Percentiles rank a stretch among this genome's conserved stretches.
phyloP scores from a whole-genome alignment of 2,329 filamentous ascomycete genomes.

The Cytospora piceicola region DNA sequence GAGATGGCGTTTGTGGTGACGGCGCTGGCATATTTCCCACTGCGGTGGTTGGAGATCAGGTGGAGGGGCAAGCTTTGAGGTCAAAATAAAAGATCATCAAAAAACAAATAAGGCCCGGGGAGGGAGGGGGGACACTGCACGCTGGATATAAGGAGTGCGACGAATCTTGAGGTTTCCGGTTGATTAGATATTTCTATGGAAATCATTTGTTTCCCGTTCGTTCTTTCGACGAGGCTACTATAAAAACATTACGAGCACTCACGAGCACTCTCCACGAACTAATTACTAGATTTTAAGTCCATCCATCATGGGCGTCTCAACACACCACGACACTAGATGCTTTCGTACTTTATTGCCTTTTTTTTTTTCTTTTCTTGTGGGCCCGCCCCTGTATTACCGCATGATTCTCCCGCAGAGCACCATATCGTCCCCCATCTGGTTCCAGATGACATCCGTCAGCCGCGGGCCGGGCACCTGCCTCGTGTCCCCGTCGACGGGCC shows the following conservation, averaged over 20 bases:
- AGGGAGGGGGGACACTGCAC: too few relatives aligned
- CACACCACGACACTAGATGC: conserved; percentile 10
- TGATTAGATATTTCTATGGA: not conserved
- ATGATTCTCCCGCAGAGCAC: conserved; percentile 70
- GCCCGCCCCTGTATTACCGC: conserved; percentile 10
- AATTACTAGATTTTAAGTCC: not conserved
- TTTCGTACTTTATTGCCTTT: not conserved
- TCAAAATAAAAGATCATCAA: too few relatives aligned
- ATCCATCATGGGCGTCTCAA: not conserved
- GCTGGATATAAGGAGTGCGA: not conserved
- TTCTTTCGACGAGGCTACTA: not conserved
- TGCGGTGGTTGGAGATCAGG: conserved; percentile 51
- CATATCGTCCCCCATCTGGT: conserved; percentile 79
- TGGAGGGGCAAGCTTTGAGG: conserved; percentile 31
- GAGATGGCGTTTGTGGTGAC: conserved; percentile 63
- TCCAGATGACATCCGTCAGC: conserved; percentile 71
- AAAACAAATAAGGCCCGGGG: too few relatives aligned
- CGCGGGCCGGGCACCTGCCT: conserved; percentile 54
- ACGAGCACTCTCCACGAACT: conserved; percentile 1
- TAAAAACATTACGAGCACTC: conserved; percentile 1
- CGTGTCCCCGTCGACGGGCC: conserved; percentile 49
- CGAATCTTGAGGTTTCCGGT: not conserved
- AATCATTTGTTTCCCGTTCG: not conserved
- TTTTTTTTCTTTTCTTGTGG: too few relatives aligned
- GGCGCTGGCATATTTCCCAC: conserved; percentile 50